Evolutionary conservation across 2,329 filamentous ascomycete species (phyloP).

Genomic region (Hymenoscyphus albidus): DNA sequence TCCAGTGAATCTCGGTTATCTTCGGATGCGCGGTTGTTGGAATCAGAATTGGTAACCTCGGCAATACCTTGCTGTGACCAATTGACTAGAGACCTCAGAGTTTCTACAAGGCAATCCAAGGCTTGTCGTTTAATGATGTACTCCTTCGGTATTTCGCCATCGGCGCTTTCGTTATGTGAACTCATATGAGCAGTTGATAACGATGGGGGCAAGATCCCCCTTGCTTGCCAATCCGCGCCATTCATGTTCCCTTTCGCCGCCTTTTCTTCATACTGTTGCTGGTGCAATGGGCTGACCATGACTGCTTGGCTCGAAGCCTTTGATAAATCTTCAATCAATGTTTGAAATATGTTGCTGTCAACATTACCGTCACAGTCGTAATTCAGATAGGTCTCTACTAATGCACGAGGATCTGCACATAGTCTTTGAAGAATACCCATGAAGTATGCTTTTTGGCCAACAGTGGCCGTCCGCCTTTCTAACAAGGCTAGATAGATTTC

Average conservation of each 20-base stretch:
- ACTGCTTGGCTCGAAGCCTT: conserved; percentile 79
- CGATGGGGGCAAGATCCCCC: conserved; percentile 79
- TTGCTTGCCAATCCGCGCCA: conserved; percentile 76
- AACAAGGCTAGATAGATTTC: conserved; percentile 94
- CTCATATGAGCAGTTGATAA: conserved; percentile 54
- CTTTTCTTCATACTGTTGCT: conserved; percentile 82
- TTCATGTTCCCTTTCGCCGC: conserved; percentile 50
- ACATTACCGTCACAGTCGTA: conserved; percentile 96
- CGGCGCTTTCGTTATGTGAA: conserved; percentile 49
- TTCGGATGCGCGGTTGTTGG: conserved; percentile 53
- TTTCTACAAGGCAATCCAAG: conserved; percentile 83
- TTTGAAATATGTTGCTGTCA: conserved; percentile 90
- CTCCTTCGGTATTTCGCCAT: conserved; percentile 76
- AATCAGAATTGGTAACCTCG: conserved; percentile 53
- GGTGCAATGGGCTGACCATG: conserved; percentile 68
- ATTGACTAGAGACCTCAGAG: conserved; percentile 82
- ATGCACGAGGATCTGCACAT: conserved; percentile 76
- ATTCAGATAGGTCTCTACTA: conserved; percentile 96
- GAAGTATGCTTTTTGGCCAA: conserved; percentile 90
- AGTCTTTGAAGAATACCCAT: conserved; percentile 80
- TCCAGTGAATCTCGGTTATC: conserved; percentile 73
- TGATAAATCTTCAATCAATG: conserved; percentile 88
- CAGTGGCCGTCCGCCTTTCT: conserved; percentile 79
- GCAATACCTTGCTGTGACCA: conserved; percentile 71
- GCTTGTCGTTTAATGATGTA: conserved; percentile 89